phyloP scores from a whole-genome alignment of 345 rosid species.

The Hypericum perforatum region DNA sequence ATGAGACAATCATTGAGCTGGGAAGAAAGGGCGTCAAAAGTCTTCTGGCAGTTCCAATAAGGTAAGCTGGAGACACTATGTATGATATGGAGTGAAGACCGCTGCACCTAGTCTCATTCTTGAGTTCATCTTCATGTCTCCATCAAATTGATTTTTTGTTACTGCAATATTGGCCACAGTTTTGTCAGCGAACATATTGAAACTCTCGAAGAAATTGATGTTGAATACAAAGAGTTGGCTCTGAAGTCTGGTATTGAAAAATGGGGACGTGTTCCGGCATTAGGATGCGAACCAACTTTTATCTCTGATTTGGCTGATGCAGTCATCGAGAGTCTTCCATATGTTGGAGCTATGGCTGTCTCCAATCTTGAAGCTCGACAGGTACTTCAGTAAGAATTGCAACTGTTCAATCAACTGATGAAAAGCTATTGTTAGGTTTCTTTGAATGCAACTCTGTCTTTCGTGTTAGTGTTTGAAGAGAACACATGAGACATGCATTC shows the following conservation, averaged over 20 bases:
- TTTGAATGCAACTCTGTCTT: too few species aligned
- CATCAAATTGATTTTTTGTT: constrained; percentile 7
- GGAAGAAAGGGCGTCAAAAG: constrained; percentile 76
- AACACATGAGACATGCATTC: too few species aligned
- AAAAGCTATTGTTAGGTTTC: not conserved
- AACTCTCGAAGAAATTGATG: constrained; percentile 97
- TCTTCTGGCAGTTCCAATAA: constrained; percentile 90
- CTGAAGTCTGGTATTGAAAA: constrained; percentile 78
- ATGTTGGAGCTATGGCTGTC: constrained; percentile 98
- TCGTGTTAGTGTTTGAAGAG: too few species aligned
- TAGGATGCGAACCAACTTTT: constrained; percentile 88
- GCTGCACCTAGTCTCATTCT: constrained; percentile 5
- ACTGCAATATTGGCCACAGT: constrained; percentile 22
- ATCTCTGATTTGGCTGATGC: constrained; percentile 98
- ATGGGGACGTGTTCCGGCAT: constrained; percentile 97
- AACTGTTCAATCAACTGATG: not conserved
- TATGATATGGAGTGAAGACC: not conserved
- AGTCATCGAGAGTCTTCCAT: constrained; percentile 90
- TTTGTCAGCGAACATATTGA: constrained; percentile 98
- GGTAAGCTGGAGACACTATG: constrained; percentile 26
- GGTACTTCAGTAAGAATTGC: constrained; percentile 27
- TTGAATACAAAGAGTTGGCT: constrained; percentile 92
- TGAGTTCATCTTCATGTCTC: not conserved
- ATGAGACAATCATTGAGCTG: constrained; percentile 83
- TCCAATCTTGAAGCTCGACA: constrained; percentile 98